Evolutionary conservation across 1,284 basidiomycete genomes (phyloP), one percentile per base, ranked within the genome.

Genomic region (Trametes pubescens): DNA sequence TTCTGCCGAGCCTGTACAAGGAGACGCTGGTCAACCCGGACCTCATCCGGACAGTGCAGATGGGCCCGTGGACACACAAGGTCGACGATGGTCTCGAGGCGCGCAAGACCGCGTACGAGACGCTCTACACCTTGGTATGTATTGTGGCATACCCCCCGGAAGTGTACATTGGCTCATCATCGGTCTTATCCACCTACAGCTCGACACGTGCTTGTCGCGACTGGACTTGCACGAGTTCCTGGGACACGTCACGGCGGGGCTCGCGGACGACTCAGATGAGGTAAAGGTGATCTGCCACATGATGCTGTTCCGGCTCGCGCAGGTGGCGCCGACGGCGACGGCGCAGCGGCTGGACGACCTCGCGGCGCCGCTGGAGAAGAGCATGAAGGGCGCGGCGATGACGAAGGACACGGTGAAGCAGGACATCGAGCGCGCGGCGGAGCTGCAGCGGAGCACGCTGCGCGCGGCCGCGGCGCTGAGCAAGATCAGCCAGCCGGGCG

Each of bases 1-100:
- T 99, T 2, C 82, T 99, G 51, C 95, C 96, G 0, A 86, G 85
- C 62, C 81, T 99, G 21, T 98, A 98, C 79, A 83, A 86, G 53
- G 94, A 97, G 79, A 97, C 95, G 0, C 77, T 85, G 37, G 79
- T 96, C 72, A 93, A 95, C 71, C 84, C 87, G 16, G 89, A 92
- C 40, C 87, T 98, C 59, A 91, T 98, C 72, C 88, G 94, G 35
- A 94, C 92, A 7, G 96, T 99, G 9, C 91, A 94, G 74, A 99
- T 99, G 98, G 98, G 98, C 16, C 98, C 98, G 0, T 99, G 96
- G 91, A 96, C 93, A 58, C 95, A 97, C 77, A 94, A 92, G 74
- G 93, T 95, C 38, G 95, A 98, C 72, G 95, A 97, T 70, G 95
- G 96, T 56, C 82, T 98, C 11, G 95, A 98, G 68, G 87, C 94